Evolutionary conservation across 164 flowering plant genomes (phyloP).

Genomic region (Magnolia officinalis): DNA sequence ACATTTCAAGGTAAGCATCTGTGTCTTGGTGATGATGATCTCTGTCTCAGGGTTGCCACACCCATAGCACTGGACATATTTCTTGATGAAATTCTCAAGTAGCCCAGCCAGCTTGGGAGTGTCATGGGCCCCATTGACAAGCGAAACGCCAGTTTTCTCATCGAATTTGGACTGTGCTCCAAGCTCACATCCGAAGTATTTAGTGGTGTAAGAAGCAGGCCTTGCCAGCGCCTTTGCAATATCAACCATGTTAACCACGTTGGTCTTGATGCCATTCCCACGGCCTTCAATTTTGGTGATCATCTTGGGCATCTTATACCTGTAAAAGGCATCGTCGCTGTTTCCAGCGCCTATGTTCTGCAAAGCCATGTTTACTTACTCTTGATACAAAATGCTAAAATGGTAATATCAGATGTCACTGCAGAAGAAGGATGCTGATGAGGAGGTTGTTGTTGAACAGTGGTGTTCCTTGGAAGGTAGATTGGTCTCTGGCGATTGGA

Average conservation of each 20-base stretch:
- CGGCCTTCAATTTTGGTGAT: slow-evolving; percentile 89
- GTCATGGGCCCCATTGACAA: slow-evolving; percentile 88
- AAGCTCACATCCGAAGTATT: slow-evolving; percentile 87
- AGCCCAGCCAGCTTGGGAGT: slow-evolving; percentile 82
- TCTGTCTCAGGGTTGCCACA: slow-evolving; percentile 97
- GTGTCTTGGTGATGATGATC: slow-evolving; percentile 63
- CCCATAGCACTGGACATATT: slow-evolving; percentile 90
- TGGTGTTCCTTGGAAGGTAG: neutral
- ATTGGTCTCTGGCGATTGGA: slow-evolving; percentile 12
- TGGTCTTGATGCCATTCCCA: slow-evolving; percentile 97
- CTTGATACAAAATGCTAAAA: neutral
- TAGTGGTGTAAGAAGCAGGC: slow-evolving; percentile 85
- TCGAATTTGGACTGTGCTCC: slow-evolving; percentile 96
- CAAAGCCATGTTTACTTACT: slow-evolving; percentile 56
- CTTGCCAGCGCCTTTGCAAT: slow-evolving; percentile 87
- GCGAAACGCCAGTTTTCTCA: slow-evolving; percentile 78
- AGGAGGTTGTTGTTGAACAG: neutral
- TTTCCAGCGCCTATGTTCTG: slow-evolving; percentile 92
- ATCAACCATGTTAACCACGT: slow-evolving; percentile 87
- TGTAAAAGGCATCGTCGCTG: slow-evolving; percentile 93
- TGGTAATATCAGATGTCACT: slow-evolving; percentile 9
- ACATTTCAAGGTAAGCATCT: slow-evolving; percentile 82
- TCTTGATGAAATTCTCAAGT: slow-evolving; percentile 88
- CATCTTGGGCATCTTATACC: slow-evolving; percentile 97
- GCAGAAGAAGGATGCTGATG: slow-evolving; percentile 3